Base-by-base conservation (phyloP, 2,329 filamentous ascomycete species). In the Hymenoscyphus albidus region DNA sequence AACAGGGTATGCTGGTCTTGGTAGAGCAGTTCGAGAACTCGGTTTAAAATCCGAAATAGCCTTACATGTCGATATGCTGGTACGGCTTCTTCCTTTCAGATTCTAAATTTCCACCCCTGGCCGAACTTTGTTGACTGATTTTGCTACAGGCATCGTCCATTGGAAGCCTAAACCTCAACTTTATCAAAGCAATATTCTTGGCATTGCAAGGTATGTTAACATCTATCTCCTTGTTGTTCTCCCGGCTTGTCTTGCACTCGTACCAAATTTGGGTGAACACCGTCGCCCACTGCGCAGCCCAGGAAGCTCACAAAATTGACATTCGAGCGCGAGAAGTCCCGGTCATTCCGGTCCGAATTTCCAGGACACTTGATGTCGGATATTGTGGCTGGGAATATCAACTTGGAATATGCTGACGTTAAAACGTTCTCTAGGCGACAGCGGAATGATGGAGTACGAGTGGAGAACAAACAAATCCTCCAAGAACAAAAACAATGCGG, bases 1-100 rank as follows among this genome's bases (percentile, higher is more conserved):
- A 1, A 90, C 87, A 0, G 94, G 94, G 18, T 88, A 93, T 65
- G 87, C 86, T 65, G 90, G 92, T 2, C 82, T 98, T 27, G 88
- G 88, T 0, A 82, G 80, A 58, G 86, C 89, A 55, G 82, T 98
- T 42, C 79, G 78, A 63, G 76, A 81, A 10, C 81, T 96, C 16
- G 86, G 88, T 0, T 79, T 94, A 56, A 76, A 78, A 63, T 85
- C 84, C 3, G 74, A 79, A 2, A 76, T 78, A 5, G 77, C 81
- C 1, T 71, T 94, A 14, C 82, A 90, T 61, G 76, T 96, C 42
- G 92, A 97, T 76, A 90, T 90, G 68, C 82, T 93, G 63, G 88
- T 89, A 77, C 71, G 35, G 85, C 77, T 61, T 65, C 55, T 42
- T 51, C 58, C 42, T 32, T 56, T 40, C 22, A 32, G 38, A n/a